Evolutionary conservation across 176 grass and related monocot species (phyloP), one percentile per base, ranked within the genome.

Genomic region (Ampelocalamus luodianensis): DNA sequence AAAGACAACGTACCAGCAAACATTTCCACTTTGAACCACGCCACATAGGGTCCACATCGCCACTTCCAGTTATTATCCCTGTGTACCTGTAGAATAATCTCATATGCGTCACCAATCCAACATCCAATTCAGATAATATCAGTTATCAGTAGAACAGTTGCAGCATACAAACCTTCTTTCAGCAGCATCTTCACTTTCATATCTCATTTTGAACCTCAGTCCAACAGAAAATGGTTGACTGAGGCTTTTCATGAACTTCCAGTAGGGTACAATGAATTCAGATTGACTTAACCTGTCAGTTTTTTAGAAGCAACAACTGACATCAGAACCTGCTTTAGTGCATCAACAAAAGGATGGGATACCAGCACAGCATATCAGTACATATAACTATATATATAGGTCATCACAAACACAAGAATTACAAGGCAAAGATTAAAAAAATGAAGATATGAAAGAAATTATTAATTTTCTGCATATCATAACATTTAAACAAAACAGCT

Each of bases 11-110:
- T 88, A 99, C 97, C 92, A 90, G 77, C 72, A 99, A 74, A 87
- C 91, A 94, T 91, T 89, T 96, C 96, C 96, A 99, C 81, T 94
- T 99, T 10, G 96, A 99, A 88, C 88, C 84, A 86, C 81, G 88
- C 96, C 96, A 99, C 71, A 92, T 80, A 81, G 93, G 90, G 44
- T 99, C 93, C 1, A 86, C 53, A 24, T 96, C 93, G 2, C 90
- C 54, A 48, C 83, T 82, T 64, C 96, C 96, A 65, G 86, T 88
- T 74, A 99, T 92, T 46, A 96, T 69, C 68, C 96, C 96, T 9
- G 87, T 99, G 74, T 68, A 91, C 82, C 97, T 99, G 85, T 20
- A 88, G 32, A 82, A 76, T 46, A 76, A 55, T 37, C 14, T 23
- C 13, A 40, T 58, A 10, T 55, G 27, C 5, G 39, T 90, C 53